Percentiles rank a stretch among this genome's conserved stretches.
phyloP scores from a whole-genome alignment of 805 yeast species.

The Starmerella roubikii region DNA sequence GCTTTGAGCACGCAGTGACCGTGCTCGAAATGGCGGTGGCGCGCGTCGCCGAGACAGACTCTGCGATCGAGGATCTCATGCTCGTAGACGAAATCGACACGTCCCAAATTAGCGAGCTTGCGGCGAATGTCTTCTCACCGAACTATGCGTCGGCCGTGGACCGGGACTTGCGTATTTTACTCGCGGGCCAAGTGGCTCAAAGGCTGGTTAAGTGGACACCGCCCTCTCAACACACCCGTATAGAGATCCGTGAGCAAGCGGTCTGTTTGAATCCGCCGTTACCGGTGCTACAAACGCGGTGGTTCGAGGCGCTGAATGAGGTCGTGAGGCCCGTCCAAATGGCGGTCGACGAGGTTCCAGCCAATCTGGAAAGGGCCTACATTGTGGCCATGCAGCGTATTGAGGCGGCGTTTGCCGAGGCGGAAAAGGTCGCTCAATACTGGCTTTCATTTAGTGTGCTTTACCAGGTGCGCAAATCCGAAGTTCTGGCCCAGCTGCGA shows the following conservation, averaged over 20 bases:
- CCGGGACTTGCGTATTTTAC: background rate
- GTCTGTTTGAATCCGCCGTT: conserved; percentile 2
- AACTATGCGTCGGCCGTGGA: conserved; percentile 1
- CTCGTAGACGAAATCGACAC: too few species aligned
- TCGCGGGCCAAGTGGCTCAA: background rate
- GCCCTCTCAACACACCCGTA: background rate
- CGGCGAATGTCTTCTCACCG: too few species aligned
- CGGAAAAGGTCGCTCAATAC: conserved; percentile 27
- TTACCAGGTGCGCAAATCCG: conserved; percentile 31
- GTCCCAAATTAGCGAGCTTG: too few species aligned
- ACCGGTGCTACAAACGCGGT: background rate
- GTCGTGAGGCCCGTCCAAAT: background rate
- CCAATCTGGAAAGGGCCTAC: background rate
- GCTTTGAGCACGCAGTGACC: conserved; percentile 1
- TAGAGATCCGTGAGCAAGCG: conserved; percentile 1
- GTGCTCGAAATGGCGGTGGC: conserved; percentile 5
- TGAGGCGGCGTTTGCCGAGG: background rate
- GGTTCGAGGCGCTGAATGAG: conserved; percentile 5
- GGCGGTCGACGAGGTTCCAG: conserved; percentile 14
- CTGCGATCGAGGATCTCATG: background rate
- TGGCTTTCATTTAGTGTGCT: conserved; percentile 48
- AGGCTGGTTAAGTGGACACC: background rate
- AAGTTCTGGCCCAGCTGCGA: conserved; percentile 37
- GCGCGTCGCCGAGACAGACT: conserved; percentile 4
- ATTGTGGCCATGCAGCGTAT: background rate